Evolutionary conservation across 1,139 yeast genomes (phyloP).

Genomic region (Candida mesenterica): DNA sequence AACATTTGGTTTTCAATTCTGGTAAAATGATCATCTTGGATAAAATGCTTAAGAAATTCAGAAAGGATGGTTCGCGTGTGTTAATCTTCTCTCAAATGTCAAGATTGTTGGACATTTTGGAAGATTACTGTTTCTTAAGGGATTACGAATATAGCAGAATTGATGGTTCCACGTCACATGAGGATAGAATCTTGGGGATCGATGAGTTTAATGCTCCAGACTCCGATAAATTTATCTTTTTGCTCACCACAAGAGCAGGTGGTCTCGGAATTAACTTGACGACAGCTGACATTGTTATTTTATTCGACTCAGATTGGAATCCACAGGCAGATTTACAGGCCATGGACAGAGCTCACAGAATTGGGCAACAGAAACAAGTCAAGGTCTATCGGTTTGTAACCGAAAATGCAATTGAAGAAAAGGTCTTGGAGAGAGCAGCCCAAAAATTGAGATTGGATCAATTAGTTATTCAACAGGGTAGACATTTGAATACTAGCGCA

Average conservation of each 20-base stretch:
- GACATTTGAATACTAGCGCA: conserved; percentile 41
- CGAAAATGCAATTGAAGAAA: conserved; percentile 95
- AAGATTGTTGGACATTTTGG: conserved; percentile 83
- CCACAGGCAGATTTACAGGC: conserved; percentile 99
- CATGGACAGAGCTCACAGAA: conserved; percentile 98
- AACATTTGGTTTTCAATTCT: conserved; percentile 81
- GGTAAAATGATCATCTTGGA: conserved; percentile 91
- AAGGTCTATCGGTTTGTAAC: conserved; percentile 89
- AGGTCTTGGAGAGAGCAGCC: conserved; percentile 92
- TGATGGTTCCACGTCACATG: conserved; percentile 94
- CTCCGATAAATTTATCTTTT: conserved; percentile 78
- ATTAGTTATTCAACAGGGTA: conserved; percentile 92
- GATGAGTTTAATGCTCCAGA: conserved; percentile 87
- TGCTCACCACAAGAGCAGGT: conserved; percentile 97
- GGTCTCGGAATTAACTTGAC: conserved; percentile 95
- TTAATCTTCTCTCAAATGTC: conserved; percentile 95
- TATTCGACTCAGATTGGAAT: conserved; percentile 97
- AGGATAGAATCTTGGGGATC: conserved; percentile 87
- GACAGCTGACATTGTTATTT: conserved; percentile 84
- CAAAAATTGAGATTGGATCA: conserved; percentile 92
- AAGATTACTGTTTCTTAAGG: conserved; percentile 86
- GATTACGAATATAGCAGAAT: conserved; percentile 87
- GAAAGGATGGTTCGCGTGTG: conserved; percentile 82
- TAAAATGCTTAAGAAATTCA: conserved; percentile 70
- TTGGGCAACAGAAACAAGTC: conserved; percentile 96